Evolutionary conservation across 192 early-diverging fungal genomes (phyloP).

Genomic region (Kickxella alabastrina): DNA sequence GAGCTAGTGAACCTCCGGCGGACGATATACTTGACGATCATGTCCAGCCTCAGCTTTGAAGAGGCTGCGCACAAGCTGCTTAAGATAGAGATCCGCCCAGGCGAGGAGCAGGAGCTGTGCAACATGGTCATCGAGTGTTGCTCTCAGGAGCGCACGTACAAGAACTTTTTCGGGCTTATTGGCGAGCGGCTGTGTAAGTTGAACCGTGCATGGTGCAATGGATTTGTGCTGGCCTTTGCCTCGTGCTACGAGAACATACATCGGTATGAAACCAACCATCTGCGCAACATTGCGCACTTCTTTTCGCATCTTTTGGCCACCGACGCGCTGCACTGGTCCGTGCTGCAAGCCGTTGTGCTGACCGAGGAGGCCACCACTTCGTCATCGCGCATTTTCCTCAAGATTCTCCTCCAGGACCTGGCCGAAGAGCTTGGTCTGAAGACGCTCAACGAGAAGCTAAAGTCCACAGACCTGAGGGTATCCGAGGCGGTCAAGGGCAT

Average conservation of each 20-base stretch:
- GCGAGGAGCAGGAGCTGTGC: constrained; percentile 86
- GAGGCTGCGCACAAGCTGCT: constrained; percentile 95
- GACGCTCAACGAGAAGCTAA: constrained; percentile 65
- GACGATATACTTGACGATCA: constrained; percentile 94
- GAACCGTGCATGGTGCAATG: constrained; percentile 69
- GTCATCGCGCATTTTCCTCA: constrained; percentile 94
- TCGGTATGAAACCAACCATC: constrained; percentile 85
- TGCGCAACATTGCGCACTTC: constrained; percentile 89
- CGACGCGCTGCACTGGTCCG: constrained; percentile 81
- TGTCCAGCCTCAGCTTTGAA: constrained; percentile 93
- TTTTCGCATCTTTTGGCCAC: constrained; percentile 85
- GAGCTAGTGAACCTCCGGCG: constrained; percentile 82
- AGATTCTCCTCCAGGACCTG: constrained; percentile 91
- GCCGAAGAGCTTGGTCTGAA: constrained; percentile 77
- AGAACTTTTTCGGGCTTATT: constrained; percentile 88
- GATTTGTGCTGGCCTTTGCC: constrained; percentile 74
- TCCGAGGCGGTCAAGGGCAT: constrained; percentile 76
- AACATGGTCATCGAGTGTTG: constrained; percentile 99
- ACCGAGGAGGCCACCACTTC: constrained; percentile 97
- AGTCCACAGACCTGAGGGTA: constrained; percentile 59
- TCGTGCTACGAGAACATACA: constrained; percentile 90
- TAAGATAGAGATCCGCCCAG: constrained; percentile 75
- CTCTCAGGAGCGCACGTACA: constrained; percentile 90
- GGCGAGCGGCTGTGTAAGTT: constrained; percentile 91
- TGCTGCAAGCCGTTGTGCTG: constrained; percentile 70